Conservation (phyloP, 257 asterid genomes). For the Rehmannia glutinosa region DNA sequence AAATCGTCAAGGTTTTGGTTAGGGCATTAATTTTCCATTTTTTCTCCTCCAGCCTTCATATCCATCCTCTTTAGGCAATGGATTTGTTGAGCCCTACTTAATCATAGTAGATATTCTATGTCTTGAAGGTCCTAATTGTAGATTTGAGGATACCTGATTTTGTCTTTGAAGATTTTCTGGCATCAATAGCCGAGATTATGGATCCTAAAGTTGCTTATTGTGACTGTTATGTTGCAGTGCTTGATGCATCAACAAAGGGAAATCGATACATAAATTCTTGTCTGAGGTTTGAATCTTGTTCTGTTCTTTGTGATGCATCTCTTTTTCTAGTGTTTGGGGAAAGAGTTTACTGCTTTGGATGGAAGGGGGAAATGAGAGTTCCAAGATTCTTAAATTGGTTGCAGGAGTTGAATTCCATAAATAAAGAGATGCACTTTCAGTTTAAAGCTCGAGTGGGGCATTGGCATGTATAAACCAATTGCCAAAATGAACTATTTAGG, state of each 20-base stretch:
- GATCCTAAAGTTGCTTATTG: conserved; percentile 1
- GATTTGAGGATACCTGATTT: background rate
- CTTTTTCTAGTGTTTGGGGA: background rate
- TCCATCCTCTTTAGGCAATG: background rate
- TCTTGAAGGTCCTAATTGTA: background rate
- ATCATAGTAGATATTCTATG: background rate
- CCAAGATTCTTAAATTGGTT: background rate
- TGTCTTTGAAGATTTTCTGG: background rate
- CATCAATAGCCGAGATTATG: background rate
- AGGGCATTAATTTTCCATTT: background rate
- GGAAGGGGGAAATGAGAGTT: background rate
- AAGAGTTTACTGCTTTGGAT: background rate
- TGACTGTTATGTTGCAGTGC: conserved; percentile 53
- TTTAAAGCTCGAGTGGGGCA: background rate
- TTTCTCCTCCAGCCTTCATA: background rate
- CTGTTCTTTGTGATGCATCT: background rate
- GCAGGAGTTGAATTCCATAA: background rate
- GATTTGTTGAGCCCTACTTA: background rate
- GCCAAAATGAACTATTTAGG: background rate
- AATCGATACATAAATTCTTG: conserved; percentile 85
- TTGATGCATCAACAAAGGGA: conserved; percentile 94
- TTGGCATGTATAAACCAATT: background rate
- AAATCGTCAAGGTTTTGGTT: background rate
- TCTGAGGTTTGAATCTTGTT: conserved; percentile 56
- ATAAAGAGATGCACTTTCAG: background rate